These are phyloP conservation scores for Lophiotrema nucula DNA, from an alignment of 495 filamentous ascomycete species.

Conservation along the genomic window DNA sequence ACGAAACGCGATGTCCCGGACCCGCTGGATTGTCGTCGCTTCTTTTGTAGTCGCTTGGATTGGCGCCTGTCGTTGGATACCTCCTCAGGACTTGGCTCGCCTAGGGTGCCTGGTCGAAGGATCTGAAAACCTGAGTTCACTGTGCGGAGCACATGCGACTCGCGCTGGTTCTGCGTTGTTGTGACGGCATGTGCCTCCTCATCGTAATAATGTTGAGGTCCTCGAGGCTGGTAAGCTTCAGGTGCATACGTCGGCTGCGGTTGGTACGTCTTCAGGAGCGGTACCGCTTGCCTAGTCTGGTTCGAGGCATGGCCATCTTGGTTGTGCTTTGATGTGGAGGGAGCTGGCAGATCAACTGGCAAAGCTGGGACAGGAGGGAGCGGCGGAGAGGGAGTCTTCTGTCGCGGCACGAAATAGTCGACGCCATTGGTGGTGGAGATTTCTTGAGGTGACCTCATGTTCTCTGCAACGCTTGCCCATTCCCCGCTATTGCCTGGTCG, in stretches of 20 bases:
- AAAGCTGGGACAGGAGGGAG: background rate
- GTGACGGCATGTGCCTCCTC: conserved; percentile 6
- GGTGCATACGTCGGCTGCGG: background rate
- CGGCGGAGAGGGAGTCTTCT: conserved; percentile 28
- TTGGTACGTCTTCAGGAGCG: conserved; percentile 27
- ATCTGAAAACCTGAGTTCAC: conserved; percentile 65
- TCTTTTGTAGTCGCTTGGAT: conserved; percentile 37
- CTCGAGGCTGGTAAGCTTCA: conserved; percentile 28
- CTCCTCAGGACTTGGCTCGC: conserved; percentile 9
- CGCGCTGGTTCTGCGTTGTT: conserved; percentile 36
- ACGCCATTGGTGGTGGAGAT: conserved; percentile 24
- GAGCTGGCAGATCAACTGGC: background rate
- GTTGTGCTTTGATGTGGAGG: conserved; percentile 2
- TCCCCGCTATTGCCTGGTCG: conserved; percentile 32
- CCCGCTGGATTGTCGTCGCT: conserved; percentile 18
- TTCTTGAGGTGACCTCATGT: conserved; percentile 21
- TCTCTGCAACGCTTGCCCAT: conserved; percentile 25
- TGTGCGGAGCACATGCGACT: conserved; percentile 52
- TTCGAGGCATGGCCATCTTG: conserved; percentile 19
- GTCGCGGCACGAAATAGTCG: conserved; percentile 37
- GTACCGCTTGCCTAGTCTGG: conserved; percentile 23
- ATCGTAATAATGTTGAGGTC: conserved; percentile 18
- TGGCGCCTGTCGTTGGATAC: conserved; percentile 37
- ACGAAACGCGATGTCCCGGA: conserved; percentile 22
- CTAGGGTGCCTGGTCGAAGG: conserved; percentile 54